Base-by-base conservation (phyloP, 2,329 filamentous ascomycete species). In the Monilinia polystroma region DNA sequence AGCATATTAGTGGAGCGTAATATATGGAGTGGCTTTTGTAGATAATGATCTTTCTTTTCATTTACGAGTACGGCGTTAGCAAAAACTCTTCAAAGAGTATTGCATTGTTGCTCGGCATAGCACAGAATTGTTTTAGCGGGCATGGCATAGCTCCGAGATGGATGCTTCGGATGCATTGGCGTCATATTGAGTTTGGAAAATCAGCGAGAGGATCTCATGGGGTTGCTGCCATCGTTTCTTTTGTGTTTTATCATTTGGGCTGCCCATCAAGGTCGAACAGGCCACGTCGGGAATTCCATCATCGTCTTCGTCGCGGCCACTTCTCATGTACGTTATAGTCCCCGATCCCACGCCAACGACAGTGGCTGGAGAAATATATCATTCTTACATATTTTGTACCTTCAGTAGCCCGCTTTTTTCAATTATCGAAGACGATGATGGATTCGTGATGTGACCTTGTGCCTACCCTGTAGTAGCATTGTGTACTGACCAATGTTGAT, bases 271-370 rank as follows among this genome's bases (percentile, higher is more conserved):
- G 71, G 65, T 62, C 69, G 68, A 68, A 67, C 55, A 66, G 69
- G 69, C 70, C 71, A 69, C 70, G 67, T 81, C 83, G 85, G 84
- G 84, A 85, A 86, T 84, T 85, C 85, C 84, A 87, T 87, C 85
- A 86, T 88, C 86, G 85, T 88, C 86, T 87, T 88, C 85, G 82
- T 83, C 79, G 52, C 80, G 77, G 76, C 76, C 77, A 67, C 69
- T 73, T 79, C 79, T 60, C 58, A 86, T 89, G 87, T 89, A 89
- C 82, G 85, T 88, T 88, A 88, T 87, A 81, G 69, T 75, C 77
- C 77, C 78, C 77, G 75, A 76, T 76, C 75, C 76, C 73, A 73
- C 72, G 75, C 76, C 75, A 74, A 74, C 67, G 29, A 69, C 69
- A 66, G 70, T 78, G 78, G 78, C 78, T 79, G 78, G 79, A 78